A percentile compares a stretch with the other conserved stretches of the same genome.
Evolutionary conservation across 2,329 filamentous ascomycete species (phyloP).

Genomic region (Myriosclerotinia duriaeana): DNA sequence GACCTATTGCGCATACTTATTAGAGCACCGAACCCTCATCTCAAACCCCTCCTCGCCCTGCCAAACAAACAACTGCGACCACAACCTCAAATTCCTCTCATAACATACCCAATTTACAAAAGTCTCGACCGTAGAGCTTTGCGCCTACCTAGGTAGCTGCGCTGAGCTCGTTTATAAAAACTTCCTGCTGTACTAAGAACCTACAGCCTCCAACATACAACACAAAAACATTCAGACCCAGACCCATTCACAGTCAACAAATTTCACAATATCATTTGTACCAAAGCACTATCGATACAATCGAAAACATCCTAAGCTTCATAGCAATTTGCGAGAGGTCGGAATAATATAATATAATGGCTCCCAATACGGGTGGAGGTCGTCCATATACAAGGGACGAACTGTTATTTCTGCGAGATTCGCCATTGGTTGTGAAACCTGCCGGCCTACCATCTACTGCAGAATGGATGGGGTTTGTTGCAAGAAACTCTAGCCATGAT

Average conservation of each 20-base stretch:
- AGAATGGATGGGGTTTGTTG: conserved; percentile 88
- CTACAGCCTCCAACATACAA: background rate
- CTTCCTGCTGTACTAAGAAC: background rate
- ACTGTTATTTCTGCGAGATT: conserved; percentile 73
- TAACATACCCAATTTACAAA: background rate
- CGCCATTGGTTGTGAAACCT: conserved; percentile 76
- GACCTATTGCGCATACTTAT: conserved; percentile 2
- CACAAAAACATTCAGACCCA: background rate
- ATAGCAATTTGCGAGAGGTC: background rate
- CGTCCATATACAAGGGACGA: conserved; percentile 68
- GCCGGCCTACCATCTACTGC: conserved; percentile 76
- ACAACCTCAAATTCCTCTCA: background rate
- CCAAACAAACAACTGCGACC: background rate
- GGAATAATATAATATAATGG: conserved; percentile 29
- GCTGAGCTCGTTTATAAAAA: conserved; percentile 3
- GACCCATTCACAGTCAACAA: background rate
- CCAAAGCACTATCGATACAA: no score
- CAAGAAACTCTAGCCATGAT: background rate
- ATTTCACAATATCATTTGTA: background rate
- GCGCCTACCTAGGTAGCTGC: conserved; percentile 19
- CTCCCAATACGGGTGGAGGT: conserved; percentile 33
- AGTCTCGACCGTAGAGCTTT: conserved; percentile 4
- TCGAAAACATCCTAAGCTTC: background rate
- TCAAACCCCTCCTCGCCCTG: conserved; percentile 3
- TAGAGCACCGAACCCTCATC: background rate